Conservation (phyloP, 345 rosid species). For the Gossypium bickii region DNA sequence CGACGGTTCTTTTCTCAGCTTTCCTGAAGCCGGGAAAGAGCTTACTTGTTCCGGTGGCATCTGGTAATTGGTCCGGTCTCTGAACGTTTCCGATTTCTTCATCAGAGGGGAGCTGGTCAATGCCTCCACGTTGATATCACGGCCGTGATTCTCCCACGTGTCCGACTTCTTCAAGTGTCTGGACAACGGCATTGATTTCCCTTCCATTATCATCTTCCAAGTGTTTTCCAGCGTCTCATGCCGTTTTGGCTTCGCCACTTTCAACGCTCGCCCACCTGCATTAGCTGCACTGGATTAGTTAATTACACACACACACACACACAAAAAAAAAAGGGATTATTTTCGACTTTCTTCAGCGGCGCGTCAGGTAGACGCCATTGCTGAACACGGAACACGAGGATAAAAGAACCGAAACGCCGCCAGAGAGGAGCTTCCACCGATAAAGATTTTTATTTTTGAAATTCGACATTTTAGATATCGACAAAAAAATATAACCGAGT, state of each 20-base stretch:
- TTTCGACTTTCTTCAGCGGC: not conserved
- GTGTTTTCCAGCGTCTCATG: conserved; percentile 24
- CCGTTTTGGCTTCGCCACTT: conserved; percentile 17
- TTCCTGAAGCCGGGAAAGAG: conserved; percentile 4
- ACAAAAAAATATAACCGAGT: not conserved
- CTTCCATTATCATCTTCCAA: conserved; percentile 21
- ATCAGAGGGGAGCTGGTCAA: not conserved
- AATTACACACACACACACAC: not conserved
- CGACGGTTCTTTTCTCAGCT: conserved; percentile 36
- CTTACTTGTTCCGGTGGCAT: not conserved
- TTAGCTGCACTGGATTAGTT: not conserved
- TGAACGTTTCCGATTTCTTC: conserved; percentile 21
- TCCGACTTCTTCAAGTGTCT: conserved; percentile 49
- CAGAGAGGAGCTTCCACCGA: not conserved
- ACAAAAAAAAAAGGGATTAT: not conserved
- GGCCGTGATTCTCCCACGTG: conserved; percentile 26
- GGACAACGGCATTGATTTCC: conserved; percentile 7
- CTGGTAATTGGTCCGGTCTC: conserved; percentile 15
- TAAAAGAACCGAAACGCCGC: not conserved
- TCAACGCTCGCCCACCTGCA: conserved; percentile 11
- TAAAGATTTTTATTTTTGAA: not conserved
- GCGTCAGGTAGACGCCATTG: not conserved
- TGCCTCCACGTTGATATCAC: not conserved
- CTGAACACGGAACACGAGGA: not conserved
- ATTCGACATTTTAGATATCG: not conserved